Conservation (phyloP, 179 eudicot genomes). For the Vitellaria paradoxa region DNA sequence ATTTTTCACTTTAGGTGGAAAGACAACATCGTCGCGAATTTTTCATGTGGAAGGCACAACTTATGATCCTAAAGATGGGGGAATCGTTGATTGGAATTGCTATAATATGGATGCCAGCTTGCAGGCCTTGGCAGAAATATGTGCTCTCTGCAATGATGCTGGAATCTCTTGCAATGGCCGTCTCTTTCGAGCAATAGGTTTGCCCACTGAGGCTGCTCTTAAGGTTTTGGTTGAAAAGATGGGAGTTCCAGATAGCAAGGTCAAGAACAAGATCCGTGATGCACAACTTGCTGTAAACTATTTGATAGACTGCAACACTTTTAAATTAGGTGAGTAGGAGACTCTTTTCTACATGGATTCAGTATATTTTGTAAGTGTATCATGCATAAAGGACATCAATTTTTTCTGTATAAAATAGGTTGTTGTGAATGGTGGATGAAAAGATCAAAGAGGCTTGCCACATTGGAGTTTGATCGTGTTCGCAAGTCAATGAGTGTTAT, state of each 20-base stretch:
- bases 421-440: slow-evolving; percentile 81
- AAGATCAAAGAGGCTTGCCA: slow-evolving; percentile 66
- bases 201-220: slow-evolving; percentile 96
- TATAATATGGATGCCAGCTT: slow-evolving; percentile 77
- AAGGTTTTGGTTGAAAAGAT: slow-evolving; percentile 92
- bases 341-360: background rate
- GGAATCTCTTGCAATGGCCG: slow-evolving; percentile 61
- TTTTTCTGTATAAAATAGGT: slow-evolving; percentile 30
- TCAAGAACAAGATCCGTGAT: slow-evolving; percentile 53
- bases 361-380: background rate
- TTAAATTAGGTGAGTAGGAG: slow-evolving; percentile 54
- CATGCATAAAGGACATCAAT: background rate
- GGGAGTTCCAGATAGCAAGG: slow-evolving; percentile 81
- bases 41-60: slow-evolving; percentile 83
- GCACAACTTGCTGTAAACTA: slow-evolving; percentile 47
- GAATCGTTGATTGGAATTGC: slow-evolving; percentile 70
- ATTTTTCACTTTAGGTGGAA: slow-evolving; percentile 68
- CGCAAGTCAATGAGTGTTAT: slow-evolving; percentile 96
- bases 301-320: slow-evolving; percentile 50
- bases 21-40: slow-evolving; percentile 37
- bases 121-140: slow-evolving; percentile 70
- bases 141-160: slow-evolving; percentile 92
- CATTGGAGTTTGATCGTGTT: slow-evolving; percentile 83
- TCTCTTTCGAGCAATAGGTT: slow-evolving; percentile 56
- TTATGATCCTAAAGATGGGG: slow-evolving; percentile 86